A percentile compares a stretch with the other conserved stretches of the same genome.
phyloP scores from a whole-genome alignment of 2,329 filamentous ascomycete genomes.

The Ophiocordyceps polyrhachis-furcata region DNA sequence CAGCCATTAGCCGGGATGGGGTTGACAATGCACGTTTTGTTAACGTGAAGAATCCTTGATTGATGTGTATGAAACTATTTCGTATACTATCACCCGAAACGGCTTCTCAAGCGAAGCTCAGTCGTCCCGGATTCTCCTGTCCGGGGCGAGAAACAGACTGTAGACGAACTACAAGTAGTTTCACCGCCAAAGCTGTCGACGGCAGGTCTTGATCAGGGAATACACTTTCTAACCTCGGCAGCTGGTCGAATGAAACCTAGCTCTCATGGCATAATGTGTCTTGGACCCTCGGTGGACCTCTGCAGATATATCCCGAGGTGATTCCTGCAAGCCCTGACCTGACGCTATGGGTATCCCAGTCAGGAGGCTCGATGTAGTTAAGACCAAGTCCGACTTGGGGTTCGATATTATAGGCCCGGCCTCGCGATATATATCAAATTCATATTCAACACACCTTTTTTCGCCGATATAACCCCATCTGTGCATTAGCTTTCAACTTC shows the following conservation, averaged over 20 bases:
- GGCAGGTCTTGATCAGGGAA: background rate
- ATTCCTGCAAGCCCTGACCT: background rate
- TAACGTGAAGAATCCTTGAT: background rate
- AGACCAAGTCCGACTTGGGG: background rate
- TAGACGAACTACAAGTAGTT: background rate
- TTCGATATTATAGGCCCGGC: background rate
- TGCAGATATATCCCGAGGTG: background rate
- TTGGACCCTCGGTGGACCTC: background rate
- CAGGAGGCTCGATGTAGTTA: too few relatives aligned
- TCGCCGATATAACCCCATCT: too few relatives aligned
- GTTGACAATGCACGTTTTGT: background rate
- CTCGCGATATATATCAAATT: background rate
- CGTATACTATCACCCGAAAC: too few relatives aligned
- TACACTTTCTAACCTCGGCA: background rate
- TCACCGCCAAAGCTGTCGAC: background rate
- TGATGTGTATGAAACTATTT: background rate
- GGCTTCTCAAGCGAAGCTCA: background rate
- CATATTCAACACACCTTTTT: too few relatives aligned
- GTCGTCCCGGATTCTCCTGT: too few relatives aligned
- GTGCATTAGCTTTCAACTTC: too few relatives aligned
- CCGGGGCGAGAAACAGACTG: background rate
- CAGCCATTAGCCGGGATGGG: background rate
- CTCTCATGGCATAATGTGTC: background rate
- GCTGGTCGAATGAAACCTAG: background rate
- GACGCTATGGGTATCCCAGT: background rate